Evolutionary conservation across 2,329 filamentous ascomycete genomes (phyloP), one percentile per base, ranked within the genome.

Genomic region (Paraconiothyrium brasiliense): DNA sequence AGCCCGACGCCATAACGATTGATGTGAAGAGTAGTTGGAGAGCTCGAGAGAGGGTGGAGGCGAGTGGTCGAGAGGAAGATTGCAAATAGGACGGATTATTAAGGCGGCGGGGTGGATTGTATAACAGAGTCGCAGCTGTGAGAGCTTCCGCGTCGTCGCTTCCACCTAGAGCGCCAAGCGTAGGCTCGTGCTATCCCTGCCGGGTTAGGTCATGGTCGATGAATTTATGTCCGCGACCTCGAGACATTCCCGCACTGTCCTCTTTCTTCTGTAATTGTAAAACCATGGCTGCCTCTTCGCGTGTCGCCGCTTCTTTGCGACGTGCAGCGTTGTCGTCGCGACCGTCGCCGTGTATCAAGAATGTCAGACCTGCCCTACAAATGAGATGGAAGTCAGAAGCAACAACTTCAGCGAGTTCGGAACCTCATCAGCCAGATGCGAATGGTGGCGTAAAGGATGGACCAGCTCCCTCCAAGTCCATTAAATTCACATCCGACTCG

Each of bases 401-500:
- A 44, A 76, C 58, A 64, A 72, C 76, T 48, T 78, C 79, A 58
- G 79, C 80, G 52, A 79, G 76, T 49, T 77, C 78, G 59, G 79
- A 82, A 65, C 78, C 80, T 58, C 74, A 77, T 54, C 77, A 80
- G 58, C 72, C 73, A 35, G 74, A 78, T 67, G 69, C 68, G 14
- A 71, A 79, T 27, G 79, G 74, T 34, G 68, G 67, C 20, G 68
- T 76, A 10, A 75, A 76, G 52, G 76, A 71, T 14, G 66, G 59
- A n/a, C 64, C 78, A 20, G 74, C 75, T 34, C 69, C 75, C 61
- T 61, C 76, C 54, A 82, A 84, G 66, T 72, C 79, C 16, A 83
- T 90, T 75, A 92, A 91, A 78, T 92, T 91, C 81, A 99, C 95
- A 16, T 88, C 92, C 57, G 92, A 97, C 69, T 91, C 89, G 76